These are phyloP conservation scores for Eucalyptus polyanthemos DNA, from an alignment of 345 rosid species.

Conservation along the genomic window DNA sequence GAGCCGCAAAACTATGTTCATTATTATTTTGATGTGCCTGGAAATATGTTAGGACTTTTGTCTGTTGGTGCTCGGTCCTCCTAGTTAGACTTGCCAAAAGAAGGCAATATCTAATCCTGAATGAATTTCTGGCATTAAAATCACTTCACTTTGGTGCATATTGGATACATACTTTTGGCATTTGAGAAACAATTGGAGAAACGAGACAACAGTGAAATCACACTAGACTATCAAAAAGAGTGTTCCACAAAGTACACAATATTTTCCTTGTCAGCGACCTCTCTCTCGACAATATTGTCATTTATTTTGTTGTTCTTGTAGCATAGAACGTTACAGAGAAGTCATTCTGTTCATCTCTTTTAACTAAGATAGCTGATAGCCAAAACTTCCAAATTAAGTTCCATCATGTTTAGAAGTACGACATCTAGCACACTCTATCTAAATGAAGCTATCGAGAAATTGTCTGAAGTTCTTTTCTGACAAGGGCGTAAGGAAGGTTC, in stretches of 20 bases:
- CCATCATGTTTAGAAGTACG: fast-evolving
- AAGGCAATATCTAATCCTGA: background rate
- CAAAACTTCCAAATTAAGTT: background rate
- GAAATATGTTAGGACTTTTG: background rate
- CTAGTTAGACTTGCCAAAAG: background rate
- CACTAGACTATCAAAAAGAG: background rate
- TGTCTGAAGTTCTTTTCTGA: background rate
- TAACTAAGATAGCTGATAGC: background rate
- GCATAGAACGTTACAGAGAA: background rate
- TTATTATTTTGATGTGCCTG: background rate
- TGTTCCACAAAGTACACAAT: background rate
- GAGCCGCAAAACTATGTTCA: background rate
- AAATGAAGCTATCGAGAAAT: background rate
- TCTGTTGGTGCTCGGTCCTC: background rate
- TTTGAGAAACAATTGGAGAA: background rate
- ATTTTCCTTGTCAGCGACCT: background rate
- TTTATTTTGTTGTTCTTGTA: background rate
- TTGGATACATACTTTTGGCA: background rate
- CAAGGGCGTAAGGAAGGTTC: background rate
- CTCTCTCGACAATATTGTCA: background rate
- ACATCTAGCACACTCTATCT: background rate
- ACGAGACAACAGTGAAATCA: background rate
- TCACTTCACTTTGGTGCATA: background rate
- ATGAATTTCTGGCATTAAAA: background rate
- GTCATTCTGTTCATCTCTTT: background rate